These are phyloP conservation scores for Ceratocystis cacaofunesta DNA, from an alignment of 2,329 filamentous ascomycete genomes.

Conservation along the genomic window DNA sequence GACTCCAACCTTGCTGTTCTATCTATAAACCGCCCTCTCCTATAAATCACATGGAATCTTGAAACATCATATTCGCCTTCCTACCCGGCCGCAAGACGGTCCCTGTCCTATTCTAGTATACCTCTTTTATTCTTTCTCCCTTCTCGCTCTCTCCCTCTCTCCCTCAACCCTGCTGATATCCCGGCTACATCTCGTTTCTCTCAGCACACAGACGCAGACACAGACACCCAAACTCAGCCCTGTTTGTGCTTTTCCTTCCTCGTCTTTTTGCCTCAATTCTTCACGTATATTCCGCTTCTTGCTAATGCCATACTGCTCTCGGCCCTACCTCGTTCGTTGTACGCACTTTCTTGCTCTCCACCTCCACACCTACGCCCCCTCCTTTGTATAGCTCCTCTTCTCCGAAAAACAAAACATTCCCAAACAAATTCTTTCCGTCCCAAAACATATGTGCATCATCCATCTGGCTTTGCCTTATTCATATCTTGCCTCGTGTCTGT, in stretches of 20 bases:
- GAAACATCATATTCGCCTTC: not conserved
- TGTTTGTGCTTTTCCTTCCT: not conserved
- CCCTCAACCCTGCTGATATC: no score
- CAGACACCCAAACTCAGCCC: not conserved
- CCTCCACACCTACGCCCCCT: not conserved
- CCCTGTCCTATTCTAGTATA: no score
- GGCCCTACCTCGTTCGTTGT: not conserved
- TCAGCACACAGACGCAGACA: not conserved
- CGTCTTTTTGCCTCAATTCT: not conserved
- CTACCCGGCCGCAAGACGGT: no score
- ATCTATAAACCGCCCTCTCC: not conserved
- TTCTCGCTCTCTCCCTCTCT: no score
- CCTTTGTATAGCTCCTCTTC: not conserved
- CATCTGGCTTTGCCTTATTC: not conserved
- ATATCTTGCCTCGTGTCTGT: no score
- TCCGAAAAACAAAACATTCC: not conserved
- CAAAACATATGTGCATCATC: not conserved
- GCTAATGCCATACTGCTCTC: not conserved
- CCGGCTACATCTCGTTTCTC: no score
- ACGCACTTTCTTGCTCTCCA: not conserved
- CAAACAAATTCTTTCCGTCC: not conserved
- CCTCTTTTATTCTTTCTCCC: no score
- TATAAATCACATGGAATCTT: not conserved
- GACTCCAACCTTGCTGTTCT: not conserved
- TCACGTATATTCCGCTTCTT: not conserved